Percentiles rank a stretch among this genome's conserved stretches.
Conservation (phyloP, 2,329 filamentous ascomycete species). For the Colletotrichum navitas region DNA sequence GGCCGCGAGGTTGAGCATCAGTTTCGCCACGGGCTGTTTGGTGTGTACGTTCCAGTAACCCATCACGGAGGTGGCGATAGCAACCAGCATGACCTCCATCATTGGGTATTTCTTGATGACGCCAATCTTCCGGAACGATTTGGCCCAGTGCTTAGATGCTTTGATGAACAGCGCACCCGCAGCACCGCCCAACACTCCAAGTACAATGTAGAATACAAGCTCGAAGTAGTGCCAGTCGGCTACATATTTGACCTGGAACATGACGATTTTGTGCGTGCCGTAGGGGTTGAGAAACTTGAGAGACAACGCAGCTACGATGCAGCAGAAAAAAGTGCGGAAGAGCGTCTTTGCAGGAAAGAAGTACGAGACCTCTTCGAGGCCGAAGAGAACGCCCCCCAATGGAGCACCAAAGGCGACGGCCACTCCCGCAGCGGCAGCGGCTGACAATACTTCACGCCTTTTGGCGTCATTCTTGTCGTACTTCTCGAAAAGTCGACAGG, state of each 20-base stretch:
- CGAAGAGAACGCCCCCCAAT: conserved; percentile 88
- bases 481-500: conserved; percentile 92
- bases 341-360: conserved; percentile 98
- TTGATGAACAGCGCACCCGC: conserved; percentile 96
- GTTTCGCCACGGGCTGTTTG: conserved; percentile 88
- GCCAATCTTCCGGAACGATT: conserved; percentile 84
- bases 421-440: conserved; percentile 90
- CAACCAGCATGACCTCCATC: conserved; percentile 89
- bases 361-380: conserved; percentile 94
- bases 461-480: conserved; percentile 97
- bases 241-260: conserved; percentile 93
- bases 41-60: conserved; percentile 96
- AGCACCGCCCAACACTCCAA: conserved; percentile 87
- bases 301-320: conserved; percentile 90
- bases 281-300: conserved; percentile 97
- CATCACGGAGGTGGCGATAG: conserved; percentile 83
- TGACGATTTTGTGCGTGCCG: conserved; percentile 94
- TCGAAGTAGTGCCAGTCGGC: conserved; percentile 97
- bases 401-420: conserved; percentile 95
- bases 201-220: conserved; percentile 84
- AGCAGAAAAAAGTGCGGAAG: conserved; percentile 98
- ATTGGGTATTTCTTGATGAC: conserved; percentile 87
- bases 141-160: conserved; percentile 89
- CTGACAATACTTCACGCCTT: conserved; percentile 91
- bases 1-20: conserved; percentile 90